Evolutionary conservation across 2,329 filamentous ascomycete genomes (phyloP), one percentile per base, ranked within the genome.

Genomic region (Trichoderma asperellum): DNA sequence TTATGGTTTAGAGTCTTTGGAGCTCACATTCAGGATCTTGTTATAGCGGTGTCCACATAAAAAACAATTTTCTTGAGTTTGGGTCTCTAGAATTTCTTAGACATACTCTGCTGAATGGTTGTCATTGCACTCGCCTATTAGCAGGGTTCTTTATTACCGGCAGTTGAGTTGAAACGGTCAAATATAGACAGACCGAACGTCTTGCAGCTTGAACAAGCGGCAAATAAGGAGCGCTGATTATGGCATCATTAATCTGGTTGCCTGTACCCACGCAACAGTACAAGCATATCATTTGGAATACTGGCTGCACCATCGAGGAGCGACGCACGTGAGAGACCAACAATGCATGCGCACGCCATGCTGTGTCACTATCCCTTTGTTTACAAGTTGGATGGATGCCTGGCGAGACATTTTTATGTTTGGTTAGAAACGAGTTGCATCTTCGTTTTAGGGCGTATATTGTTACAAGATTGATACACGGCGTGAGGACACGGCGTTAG

Each of bases 271-370:
- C n/a, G n/a, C 47, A 49, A 49, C 47, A 49, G 47, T 49, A 24
- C 47, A 49, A 24, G 47, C 21, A 12, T 5, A 12, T 11, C 47
- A 21, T 21, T 37, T 49, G 47, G n/a, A 24, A 49, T 21, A 49
- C 47, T 21, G 27, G 49, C n/a, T 55, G 18, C 49, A 18, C 11
- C 61, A 40, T 14, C 5, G 37, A 11, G 27, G 40, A 24, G 21
- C n/a, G 35, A 35, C 37, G 53, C 62, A 65, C 62, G 62, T 65
- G 62, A 65, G 62, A 56, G 16, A 35, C 29, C 12, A 47, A 65
- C 35, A 24, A 57, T 65, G 62, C 62, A 16, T 27, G 52, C 12
- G 52, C 32, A 53, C 60, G 32, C 62, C 8, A 65, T 47, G n/a
- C 29, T 18, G 62, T 65, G 35, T 34, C 43, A 65, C 62, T 37